Base-by-base conservation (phyloP, 805 yeast genomes). In the Kluyveromyces aestuarii region DNA sequence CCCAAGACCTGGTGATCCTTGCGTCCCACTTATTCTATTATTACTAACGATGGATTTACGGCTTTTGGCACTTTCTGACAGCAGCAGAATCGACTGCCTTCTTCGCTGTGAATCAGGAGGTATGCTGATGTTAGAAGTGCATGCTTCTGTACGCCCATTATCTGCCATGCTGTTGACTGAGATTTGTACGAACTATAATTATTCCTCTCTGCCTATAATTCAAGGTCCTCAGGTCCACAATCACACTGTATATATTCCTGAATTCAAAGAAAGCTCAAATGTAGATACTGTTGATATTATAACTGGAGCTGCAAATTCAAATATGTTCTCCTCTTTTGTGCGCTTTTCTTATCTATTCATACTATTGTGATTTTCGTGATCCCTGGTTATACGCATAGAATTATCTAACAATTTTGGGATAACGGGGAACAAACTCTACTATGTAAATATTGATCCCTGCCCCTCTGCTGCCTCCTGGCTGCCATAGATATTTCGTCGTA, bases 41-140 rank as follows among this genome's bases (percentile, higher is more conserved):
- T 43, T 39, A 19, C 39, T 36, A 9, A 8, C 17, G 10, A 33
- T 14, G 1, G 55, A 52, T 30, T 49, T 42, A 17, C 52, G 48
- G 42, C 55, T 50, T 16, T 48, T 46, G 13, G 48, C 51, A 21
- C 52, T 49, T 25, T 49, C 54, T 13, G 58, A 55, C n/a, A 55
- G 42, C 44, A 49, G 40, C 27, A 51, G 27, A 3, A 50, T 55
- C 27, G 56, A 52, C n/a, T 51, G 52, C 41, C 58, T 49, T 33
- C 58, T 46, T 10, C 41, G 43, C 14, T 48, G 41, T 46, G 44
- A 47, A 21, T 41, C 46, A 17, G 41, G 25, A 8, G 54, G 53
- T 21, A 50, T 48, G 45, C 47, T 48, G 11, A 50, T 50, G 27
- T 45, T 47, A 6, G 50, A 42, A 27, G 52, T 21, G n/a, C n/a